Conservation (phyloP, 306 rosid species). For the Lablab purpureus region DNA sequence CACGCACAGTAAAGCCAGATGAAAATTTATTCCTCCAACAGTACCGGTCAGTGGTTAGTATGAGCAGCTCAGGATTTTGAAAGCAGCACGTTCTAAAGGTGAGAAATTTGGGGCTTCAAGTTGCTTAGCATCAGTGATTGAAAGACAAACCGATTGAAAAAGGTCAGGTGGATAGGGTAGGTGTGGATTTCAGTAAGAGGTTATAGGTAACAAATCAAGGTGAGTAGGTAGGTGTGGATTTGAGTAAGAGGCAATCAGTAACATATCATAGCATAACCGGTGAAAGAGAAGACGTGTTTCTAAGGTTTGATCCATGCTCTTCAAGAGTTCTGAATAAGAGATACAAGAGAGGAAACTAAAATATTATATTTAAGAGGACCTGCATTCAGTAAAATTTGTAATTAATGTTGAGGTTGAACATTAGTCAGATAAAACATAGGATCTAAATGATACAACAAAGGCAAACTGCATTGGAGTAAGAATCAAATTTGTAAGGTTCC, state of each 20-base stretch:
- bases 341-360: slow-evolving; percentile 18
- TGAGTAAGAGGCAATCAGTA: slow-evolving; percentile 12
- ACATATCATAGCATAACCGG: slow-evolving; percentile 3
- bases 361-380: neutral
- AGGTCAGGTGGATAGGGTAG: neutral
- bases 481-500: slow-evolving; percentile 11
- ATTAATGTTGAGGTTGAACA: neutral
- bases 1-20: neutral
- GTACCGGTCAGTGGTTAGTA: slow-evolving; percentile 13
- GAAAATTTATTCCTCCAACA: slow-evolving; percentile 25
- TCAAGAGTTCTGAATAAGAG: neutral
- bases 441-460: slow-evolving; percentile 5
- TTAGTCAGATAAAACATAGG: slow-evolving; percentile 11
- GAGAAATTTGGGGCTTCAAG: neutral
- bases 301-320: slow-evolving; percentile 1
- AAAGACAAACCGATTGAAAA: too few species aligned
- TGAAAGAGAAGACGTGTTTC: neutral
- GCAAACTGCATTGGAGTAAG: neutral
- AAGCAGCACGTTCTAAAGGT: neutral
- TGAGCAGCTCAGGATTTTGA: neutral
- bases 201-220: slow-evolving; percentile 1
- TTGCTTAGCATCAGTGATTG: too few species aligned
- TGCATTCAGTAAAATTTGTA: neutral
- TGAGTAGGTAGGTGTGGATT: neutral
- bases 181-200: slow-evolving; percentile 30